Conservation (phyloP, 495 filamentous ascomycete genomes). For the Acidomyces sp. region DNA sequence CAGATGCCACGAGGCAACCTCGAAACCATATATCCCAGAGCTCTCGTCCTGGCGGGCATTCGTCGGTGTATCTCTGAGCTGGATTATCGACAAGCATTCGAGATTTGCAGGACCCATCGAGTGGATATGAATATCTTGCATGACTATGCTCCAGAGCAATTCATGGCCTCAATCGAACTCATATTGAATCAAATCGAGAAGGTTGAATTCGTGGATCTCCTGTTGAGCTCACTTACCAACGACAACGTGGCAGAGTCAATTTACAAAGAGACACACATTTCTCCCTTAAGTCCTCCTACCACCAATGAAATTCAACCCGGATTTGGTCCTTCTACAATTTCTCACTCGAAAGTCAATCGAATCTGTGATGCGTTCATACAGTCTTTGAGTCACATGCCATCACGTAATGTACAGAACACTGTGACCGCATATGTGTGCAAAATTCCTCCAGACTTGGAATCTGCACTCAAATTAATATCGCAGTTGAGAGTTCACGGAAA, state of each 20-base stretch:
- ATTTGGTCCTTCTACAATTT: not conserved
- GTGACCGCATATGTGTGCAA: slow-evolving; percentile 94
- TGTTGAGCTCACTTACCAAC: slow-evolving; percentile 55
- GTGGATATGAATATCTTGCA: slow-evolving; percentile 99
- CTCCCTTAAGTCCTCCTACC: not conserved
- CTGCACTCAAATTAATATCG: slow-evolving; percentile 67
- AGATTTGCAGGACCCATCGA: slow-evolving; percentile 76
- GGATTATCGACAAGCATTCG: slow-evolving; percentile 71
- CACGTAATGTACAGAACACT: slow-evolving; percentile 74
- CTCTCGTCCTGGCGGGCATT: slow-evolving; percentile 81
- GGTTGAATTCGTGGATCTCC: slow-evolving; percentile 75
- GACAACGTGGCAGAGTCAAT: slow-evolving; percentile 91
- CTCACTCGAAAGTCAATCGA: slow-evolving; percentile 58
- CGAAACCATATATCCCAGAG: slow-evolving; percentile 87
- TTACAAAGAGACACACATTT: slow-evolving; percentile 64
- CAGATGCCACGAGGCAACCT: slow-evolving; percentile 94
- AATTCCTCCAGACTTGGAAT: slow-evolving; percentile 73
- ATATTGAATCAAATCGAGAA: slow-evolving; percentile 83
- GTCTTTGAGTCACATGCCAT: slow-evolving; percentile 46
- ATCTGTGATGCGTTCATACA: slow-evolving; percentile 79
- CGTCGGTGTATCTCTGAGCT: slow-evolving; percentile 62
- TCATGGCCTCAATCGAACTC: slow-evolving; percentile 57
- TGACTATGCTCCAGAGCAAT: slow-evolving; percentile 73
- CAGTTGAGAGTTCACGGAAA: slow-evolving; percentile 39
- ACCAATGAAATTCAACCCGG: not conserved